Percentiles rank a stretch among this genome's conserved stretches.
These are phyloP conservation scores for Penicillium hordei DNA, from an alignment of 2,329 filamentous ascomycete species.

Conservation along the genomic window DNA sequence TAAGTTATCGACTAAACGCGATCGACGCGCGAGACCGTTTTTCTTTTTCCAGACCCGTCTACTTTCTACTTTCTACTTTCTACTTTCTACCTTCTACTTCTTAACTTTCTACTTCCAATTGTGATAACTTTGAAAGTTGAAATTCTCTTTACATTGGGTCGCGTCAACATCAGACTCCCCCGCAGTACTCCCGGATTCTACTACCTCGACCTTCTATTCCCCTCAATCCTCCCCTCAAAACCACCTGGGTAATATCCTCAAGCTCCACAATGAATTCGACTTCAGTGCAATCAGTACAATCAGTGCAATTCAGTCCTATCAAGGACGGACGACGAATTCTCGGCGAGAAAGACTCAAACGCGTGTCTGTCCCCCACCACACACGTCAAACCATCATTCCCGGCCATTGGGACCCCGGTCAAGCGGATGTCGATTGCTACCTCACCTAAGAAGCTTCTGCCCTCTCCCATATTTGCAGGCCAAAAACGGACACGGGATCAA, in stretches of 20 bases:
- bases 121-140: not conserved
- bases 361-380: conserved; percentile 37
- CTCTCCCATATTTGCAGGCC: conserved; percentile 37
- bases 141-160: not conserved
- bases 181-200: not conserved
- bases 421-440: conserved; percentile 28
- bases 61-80: not conserved
- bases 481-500: conserved; percentile 44
- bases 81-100: not conserved
- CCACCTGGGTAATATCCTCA: not conserved
- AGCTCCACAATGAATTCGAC: conserved; percentile 24
- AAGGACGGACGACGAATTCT: conserved; percentile 43
- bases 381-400: conserved; percentile 22
- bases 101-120: not conserved
- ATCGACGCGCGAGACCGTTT: conserved; percentile 27
- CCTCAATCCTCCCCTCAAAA: not conserved
- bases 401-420: conserved; percentile 27
- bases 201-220: not conserved
- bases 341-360: conserved; percentile 44
- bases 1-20: conserved; percentile 28
- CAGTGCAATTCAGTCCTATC: conserved; percentile 32
- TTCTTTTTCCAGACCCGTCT: conserved; percentile 6
- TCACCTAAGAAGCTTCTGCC: conserved; percentile 34
- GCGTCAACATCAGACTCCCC: conserved; percentile 1
- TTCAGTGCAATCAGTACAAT: conserved; percentile 13